Conservation (phyloP, 441 rosid species). For the Arabidopsis hybrid region DNA sequence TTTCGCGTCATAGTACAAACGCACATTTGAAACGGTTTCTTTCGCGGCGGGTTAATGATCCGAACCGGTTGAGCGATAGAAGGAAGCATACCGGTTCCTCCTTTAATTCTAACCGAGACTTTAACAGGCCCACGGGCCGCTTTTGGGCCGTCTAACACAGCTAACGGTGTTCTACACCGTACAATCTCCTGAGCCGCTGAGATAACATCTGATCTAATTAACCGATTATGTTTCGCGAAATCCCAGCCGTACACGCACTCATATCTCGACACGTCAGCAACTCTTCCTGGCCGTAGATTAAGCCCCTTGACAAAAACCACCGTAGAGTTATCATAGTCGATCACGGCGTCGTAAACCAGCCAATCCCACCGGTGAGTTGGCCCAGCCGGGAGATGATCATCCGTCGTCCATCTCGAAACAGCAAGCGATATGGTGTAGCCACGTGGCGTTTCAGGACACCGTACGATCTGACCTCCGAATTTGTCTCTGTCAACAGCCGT, state of each 20-base stretch:
- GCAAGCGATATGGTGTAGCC: constrained; percentile 55
- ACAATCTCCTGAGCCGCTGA: constrained; percentile 79
- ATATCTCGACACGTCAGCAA: constrained; percentile 59
- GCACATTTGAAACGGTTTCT: constrained; percentile 59
- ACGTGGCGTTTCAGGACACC: constrained; percentile 64
- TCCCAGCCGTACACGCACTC: constrained; percentile 95
- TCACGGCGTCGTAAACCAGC: constrained; percentile 72
- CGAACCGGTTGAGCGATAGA: constrained; percentile 38
- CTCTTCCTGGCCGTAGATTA: constrained; percentile 67
- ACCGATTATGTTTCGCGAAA: constrained; percentile 54
- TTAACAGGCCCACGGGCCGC: constrained; percentile 47
- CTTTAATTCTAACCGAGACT: constrained; percentile 75
- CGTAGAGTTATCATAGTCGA: constrained; percentile 79
- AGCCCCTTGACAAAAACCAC: constrained; percentile 79
- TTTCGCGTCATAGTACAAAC: constrained; percentile 84
- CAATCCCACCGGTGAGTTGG: constrained; percentile 67
- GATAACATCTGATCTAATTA: constrained; percentile 58
- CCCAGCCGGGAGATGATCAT: constrained; percentile 43
- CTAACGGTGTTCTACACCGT: constrained; percentile 79
- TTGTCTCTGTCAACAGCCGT: constrained; percentile 45
- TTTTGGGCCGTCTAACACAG: constrained; percentile 53
- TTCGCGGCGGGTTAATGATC: constrained; percentile 26
- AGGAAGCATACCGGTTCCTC: constrained; percentile 60
- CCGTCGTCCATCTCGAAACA: constrained; percentile 44
- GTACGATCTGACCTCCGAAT: constrained; percentile 59